Conservation (phyloP, 164 flowering plant genomes). For the Annona squamosa region DNA sequence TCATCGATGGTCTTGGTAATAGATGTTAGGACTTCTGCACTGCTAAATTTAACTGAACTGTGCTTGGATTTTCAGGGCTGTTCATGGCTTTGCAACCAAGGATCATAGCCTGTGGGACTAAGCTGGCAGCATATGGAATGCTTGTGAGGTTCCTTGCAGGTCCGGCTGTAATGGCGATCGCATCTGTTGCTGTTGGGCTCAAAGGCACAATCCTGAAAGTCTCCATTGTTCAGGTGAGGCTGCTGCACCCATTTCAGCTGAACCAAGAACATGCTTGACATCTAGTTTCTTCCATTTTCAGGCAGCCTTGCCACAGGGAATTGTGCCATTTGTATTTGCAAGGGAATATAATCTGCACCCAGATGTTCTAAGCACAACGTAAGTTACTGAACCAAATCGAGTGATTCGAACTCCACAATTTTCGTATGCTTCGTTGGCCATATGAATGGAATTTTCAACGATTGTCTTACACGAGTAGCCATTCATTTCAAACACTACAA, state of each 20-base stretch:
- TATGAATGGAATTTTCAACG: background rate
- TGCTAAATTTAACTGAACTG: background rate
- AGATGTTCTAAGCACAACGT: conserved; percentile 37
- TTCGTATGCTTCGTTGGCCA: background rate
- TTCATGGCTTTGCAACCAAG: conserved; percentile 42
- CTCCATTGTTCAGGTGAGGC: conserved; percentile 33
- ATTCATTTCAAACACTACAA: too few species aligned
- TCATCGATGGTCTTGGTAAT: background rate
- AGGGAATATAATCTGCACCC: conserved; percentile 41
- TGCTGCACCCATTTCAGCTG: background rate
- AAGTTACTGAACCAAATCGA: conserved; percentile 8
- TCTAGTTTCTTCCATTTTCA: conserved; percentile 5
- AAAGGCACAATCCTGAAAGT: conserved; percentile 25
- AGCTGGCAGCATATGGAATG: conserved; percentile 28
- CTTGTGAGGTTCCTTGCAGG: conserved; percentile 28
- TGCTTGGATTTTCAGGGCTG: conserved; percentile 16
- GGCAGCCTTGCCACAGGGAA: conserved; percentile 45
- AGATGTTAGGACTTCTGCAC: background rate
- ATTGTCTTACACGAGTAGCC: too few species aligned
- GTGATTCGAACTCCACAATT: background rate
- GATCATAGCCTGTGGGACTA: conserved; percentile 37
- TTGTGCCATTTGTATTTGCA: conserved; percentile 41
- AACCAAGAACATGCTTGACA: background rate
- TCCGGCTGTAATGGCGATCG: conserved; percentile 35
- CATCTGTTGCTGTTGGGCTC: conserved; percentile 30